Conservation (phyloP, 148 eudicot species). For the Rhododendron ovatum region DNA sequence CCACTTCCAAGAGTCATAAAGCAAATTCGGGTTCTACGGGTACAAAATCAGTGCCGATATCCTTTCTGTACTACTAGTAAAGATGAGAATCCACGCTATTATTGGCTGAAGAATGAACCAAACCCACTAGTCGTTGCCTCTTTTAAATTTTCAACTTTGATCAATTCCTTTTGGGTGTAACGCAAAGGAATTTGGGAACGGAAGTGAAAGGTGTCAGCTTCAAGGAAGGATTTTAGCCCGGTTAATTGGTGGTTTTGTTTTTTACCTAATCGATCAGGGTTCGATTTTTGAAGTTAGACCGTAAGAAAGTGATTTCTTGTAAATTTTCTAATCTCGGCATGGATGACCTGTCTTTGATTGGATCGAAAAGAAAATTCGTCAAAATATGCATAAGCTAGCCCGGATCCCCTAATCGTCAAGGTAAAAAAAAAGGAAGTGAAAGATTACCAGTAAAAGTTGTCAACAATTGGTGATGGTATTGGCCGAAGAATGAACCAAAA, state of each 20-base stretch:
- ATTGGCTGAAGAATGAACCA: neutral
- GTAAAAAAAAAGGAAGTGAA: neutral
- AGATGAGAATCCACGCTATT: neutral
- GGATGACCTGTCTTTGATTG: too few species aligned
- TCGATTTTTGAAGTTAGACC: fast-evolving
- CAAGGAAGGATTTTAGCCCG: too few species aligned
- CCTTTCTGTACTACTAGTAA: neutral
- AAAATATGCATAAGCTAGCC: too few species aligned
- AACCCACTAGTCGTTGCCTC: neutral
- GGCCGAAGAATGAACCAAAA: too few species aligned
- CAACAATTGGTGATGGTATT: neutral
- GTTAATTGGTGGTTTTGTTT: neutral
- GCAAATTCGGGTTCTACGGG: too few species aligned
- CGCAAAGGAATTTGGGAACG: neutral
- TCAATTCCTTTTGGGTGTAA: neutral
- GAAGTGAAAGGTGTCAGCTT: neutral
- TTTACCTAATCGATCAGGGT: too few species aligned
- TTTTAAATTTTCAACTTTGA: neutral
- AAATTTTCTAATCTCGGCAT: neutral
- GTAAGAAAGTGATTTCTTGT: too few species aligned
- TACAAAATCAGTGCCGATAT: too few species aligned
- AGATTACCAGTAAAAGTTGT: neutral
- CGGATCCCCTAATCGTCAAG: neutral
- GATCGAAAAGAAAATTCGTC: too few species aligned
- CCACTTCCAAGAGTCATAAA: too few species aligned